phyloP scores from a whole-genome alignment of 805 yeast species.

The Cyberlindnera xylosilytica region DNA sequence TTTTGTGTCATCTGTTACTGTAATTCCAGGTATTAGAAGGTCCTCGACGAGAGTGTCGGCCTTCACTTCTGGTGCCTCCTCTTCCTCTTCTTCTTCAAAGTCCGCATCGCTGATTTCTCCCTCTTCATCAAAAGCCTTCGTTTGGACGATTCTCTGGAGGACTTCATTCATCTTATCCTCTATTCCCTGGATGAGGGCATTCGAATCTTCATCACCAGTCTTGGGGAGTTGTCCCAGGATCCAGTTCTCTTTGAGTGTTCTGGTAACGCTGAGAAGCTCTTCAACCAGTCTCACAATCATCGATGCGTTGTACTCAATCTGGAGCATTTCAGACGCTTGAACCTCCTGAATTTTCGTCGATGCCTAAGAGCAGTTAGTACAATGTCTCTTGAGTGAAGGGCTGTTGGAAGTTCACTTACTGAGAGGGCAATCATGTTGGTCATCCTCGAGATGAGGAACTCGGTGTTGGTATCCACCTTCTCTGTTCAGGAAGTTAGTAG shows the following conservation, averaged over 20 bases:
- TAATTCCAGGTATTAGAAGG: background rate
- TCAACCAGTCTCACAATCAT: constrained; percentile 50
- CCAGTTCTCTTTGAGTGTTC: constrained; percentile 54
- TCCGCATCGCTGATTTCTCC: constrained; percentile 5
- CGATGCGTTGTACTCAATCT: constrained; percentile 51
- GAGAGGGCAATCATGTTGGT: constrained; percentile 52
- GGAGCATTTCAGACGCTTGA: constrained; percentile 51
- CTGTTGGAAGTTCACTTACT: constrained; percentile 25
- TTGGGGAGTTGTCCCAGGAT: constrained; percentile 51
- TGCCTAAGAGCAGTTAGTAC: constrained; percentile 18
- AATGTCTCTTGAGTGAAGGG: too few species aligned
- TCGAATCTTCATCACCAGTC: constrained; percentile 11
- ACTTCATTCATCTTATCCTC: constrained; percentile 13
- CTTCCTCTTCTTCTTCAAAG: constrained; percentile 10
- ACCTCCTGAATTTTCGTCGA: constrained; percentile 33
- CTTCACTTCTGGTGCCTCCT: constrained; percentile 6
- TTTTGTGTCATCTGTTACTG: background rate
- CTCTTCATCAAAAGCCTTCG: constrained; percentile 12
- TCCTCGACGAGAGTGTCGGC: background rate
- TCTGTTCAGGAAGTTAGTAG: constrained; percentile 27
- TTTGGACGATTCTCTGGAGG: constrained; percentile 8
- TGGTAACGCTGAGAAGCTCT: constrained; percentile 47
- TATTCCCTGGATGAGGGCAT: constrained; percentile 6
- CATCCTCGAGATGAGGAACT: constrained; percentile 48
- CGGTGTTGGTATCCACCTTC: constrained; percentile 49